Percentiles rank a stretch among this genome's conserved stretches.
These are phyloP conservation scores for Calonectria hongkongensis DNA, from an alignment of 2,329 filamentous ascomycete species.

Conservation along the genomic window DNA sequence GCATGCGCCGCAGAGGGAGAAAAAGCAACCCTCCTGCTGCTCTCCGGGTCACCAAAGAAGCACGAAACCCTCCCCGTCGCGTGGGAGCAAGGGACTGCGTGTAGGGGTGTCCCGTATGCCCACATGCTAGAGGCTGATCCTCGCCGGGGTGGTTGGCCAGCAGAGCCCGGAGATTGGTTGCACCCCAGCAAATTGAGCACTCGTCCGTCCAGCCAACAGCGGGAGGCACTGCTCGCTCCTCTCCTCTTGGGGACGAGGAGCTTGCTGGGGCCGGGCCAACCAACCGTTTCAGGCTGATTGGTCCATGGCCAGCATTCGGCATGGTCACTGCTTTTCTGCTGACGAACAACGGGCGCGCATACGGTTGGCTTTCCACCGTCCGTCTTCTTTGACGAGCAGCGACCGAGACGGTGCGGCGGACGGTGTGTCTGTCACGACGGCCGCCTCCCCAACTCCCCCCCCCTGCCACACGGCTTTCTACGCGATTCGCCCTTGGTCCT, in stretches of 20 bases:
- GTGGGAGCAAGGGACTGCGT: constrained; percentile 32
- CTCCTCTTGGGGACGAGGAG: neutral
- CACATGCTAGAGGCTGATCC: constrained; percentile 28
- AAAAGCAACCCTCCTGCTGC: constrained; percentile 15
- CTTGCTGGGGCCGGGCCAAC: neutral
- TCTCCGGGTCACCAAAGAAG: neutral
- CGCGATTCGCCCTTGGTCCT: constrained; percentile 6
- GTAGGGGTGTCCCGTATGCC: constrained; percentile 28
- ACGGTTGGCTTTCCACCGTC: neutral
- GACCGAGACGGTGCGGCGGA: neutral
- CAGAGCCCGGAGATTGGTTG: constrained; percentile 12
- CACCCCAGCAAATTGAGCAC: constrained; percentile 19
- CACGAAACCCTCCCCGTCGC: constrained; percentile 27
- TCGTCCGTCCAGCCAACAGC: neutral
- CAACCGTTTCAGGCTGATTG: constrained; percentile 22
- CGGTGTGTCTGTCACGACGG: constrained; percentile 3
- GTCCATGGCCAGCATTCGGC: constrained; percentile 2
- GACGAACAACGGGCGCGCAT: neutral
- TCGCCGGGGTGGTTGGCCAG: constrained; percentile 21
- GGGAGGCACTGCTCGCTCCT: neutral
- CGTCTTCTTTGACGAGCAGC: constrained; percentile 7
- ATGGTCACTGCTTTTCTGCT: constrained; percentile 11
- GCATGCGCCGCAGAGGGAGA: constrained; percentile 14
- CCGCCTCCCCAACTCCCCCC: neutral
- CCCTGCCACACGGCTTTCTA: constrained; percentile 18